phyloP scores from a whole-genome alignment of 257 asterid genomes.

The Capsicum baccatum region DNA sequence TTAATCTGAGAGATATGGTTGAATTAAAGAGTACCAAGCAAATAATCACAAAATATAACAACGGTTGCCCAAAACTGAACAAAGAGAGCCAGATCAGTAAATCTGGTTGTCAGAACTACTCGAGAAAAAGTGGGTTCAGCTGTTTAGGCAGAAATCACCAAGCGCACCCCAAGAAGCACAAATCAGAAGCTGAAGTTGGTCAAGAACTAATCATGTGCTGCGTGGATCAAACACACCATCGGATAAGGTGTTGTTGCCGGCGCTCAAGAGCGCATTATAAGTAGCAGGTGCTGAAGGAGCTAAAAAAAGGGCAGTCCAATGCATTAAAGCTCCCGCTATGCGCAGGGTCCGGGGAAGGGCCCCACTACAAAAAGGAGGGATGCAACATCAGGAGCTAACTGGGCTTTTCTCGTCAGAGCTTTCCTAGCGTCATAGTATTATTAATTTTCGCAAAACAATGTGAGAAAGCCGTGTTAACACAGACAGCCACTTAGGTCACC shows the following conservation, averaged over 20 bases:
- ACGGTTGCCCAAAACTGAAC: not conserved
- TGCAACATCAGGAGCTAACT: not conserved
- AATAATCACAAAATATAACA: not conserved
- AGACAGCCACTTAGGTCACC: not conserved
- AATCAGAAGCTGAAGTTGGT: not conserved
- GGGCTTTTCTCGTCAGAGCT: not conserved
- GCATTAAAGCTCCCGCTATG: too few relatives aligned
- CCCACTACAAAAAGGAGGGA: too few relatives aligned
- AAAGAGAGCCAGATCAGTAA: not conserved
- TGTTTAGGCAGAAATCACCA: not conserved
- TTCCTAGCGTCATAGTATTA: not conserved
- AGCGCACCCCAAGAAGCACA: not conserved
- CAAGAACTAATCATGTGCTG: not conserved
- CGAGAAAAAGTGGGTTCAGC: not conserved
- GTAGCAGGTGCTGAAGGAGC: not conserved
- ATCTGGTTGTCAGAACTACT: not conserved
- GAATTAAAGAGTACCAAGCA: not conserved
- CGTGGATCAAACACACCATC: not conserved
- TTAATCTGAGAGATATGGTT: not conserved
- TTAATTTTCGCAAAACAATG: not conserved
- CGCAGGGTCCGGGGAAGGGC: too few relatives aligned
- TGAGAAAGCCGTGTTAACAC: not conserved
- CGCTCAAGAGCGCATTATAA: not conserved
- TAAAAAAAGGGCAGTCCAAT: not conserved
- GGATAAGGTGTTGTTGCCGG: not conserved